A percentile compares a stretch with the other conserved stretches of the same genome.
Evolutionary conservation across 1,139 yeast genomes (phyloP).

Genomic region (Nakaseomyces uthaithaninus): DNA sequence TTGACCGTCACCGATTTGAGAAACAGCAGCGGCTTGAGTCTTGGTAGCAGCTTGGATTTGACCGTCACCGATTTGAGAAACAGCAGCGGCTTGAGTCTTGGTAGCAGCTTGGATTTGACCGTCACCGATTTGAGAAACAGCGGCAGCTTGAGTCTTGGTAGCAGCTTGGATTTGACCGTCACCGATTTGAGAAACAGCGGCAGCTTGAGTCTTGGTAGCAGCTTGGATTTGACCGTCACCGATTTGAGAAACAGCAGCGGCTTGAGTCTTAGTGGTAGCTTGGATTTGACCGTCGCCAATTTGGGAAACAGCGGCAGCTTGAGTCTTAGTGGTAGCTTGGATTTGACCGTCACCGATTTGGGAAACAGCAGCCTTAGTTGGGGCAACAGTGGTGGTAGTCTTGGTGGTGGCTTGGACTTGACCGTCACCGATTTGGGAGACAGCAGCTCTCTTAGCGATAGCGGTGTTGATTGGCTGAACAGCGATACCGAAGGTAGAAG

Average conservation of each 20-base stretch:
- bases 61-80: constrained; percentile 30
- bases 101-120: constrained; percentile 17
- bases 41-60: constrained; percentile 32
- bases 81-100: constrained; percentile 25
- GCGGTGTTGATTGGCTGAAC: constrained; percentile 18
- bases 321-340: constrained; percentile 18
- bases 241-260: constrained; percentile 15
- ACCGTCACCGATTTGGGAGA: constrained; percentile 40
- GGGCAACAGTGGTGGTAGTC: constrained; percentile 35
- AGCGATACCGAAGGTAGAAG: constrained; percentile 17
- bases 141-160: constrained; percentile 35
- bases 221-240: constrained; percentile 20
- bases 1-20: constrained; percentile 50
- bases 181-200: constrained; percentile 16
- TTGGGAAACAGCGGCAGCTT: constrained; percentile 22
- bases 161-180: constrained; percentile 18
- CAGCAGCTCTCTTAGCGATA: constrained; percentile 40
- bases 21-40: constrained; percentile 39
- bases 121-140: constrained; percentile 46
- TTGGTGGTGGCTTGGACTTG: constrained; percentile 49
- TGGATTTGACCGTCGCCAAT: constrained; percentile 8
- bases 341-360: constrained; percentile 40
- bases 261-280: constrained; percentile 10
- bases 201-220: constrained; percentile 14
- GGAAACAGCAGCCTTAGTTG: constrained; percentile 38